Base-by-base conservation (phyloP, 2,329 filamentous ascomycete genomes). In the Botrytis fragariae region DNA sequence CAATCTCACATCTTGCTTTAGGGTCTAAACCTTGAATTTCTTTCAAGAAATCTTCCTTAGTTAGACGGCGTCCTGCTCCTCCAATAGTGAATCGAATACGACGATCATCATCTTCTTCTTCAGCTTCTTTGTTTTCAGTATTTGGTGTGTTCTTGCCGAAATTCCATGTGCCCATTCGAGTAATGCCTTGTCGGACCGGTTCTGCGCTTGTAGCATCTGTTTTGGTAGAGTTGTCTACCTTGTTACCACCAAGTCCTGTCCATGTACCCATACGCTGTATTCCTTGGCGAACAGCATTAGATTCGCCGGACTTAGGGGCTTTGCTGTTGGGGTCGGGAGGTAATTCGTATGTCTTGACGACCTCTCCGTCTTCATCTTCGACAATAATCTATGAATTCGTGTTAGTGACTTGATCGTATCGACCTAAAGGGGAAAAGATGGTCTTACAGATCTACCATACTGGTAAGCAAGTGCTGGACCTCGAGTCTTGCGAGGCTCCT, bases 281-380 rank as follows among this genome's bases (percentile, higher is more conserved):
- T 6, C 77, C 76, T 76, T 79, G 77, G 10, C 76, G 75, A n/a
- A 78, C 75, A 29, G 73, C 39, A 44, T 74, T 72, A 32, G 69
- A 45, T 54, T 76, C 73, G 25, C 76, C 65, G 2, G 76, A 73
- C 60, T 70, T 69, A 16, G 72, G n/a, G 12, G 61, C 32, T 67
- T 71, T 76, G 42, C 42, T 71, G 10, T 69, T 77, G 74, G 25
- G 74, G 37, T 63, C 76, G 39, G 88, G 82, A 1, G 92, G 91
- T 42, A 95, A 87, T 76, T 95, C 91, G 80, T 94, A 95, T 73
- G 93, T 90, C 84, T 95, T 95, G 80, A 97, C 88, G 45, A 97
- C 93, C 81, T 97, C 93, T 61, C 93, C 93, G 77, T 95, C 91
- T 81, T 93, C 92, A 75, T 97, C 93, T 83, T 97, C 93, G 25